Base-by-base conservation (phyloP, 495 filamentous ascomycete species). In the Lasiosphaeriaceae sp. region DNA sequence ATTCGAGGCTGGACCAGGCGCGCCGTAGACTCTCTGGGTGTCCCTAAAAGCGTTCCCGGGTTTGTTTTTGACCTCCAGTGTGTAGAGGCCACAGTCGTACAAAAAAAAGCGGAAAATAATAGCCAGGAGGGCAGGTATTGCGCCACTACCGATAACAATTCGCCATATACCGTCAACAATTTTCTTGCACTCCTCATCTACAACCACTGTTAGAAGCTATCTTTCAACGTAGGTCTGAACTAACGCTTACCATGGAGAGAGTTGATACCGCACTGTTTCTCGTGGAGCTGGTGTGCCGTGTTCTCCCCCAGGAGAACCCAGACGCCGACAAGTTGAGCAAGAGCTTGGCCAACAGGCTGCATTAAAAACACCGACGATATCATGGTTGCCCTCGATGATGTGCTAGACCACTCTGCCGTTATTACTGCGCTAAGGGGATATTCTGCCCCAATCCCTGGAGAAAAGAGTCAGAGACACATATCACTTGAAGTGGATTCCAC, bases 161-260 rank as follows among this genome's bases (percentile, higher is more conserved):
- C 89, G 82, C 88, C 89, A 92, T 77, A 90, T 89, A 57, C 87
- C 84, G 71, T 91, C 88, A 2, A 89, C 82, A n/a, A 86, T 86
- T 16, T 82, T 66, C 20, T 76, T 74, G 68, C 87, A 90, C 29
- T 74, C 80, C n/a, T 77, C 81, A 31, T 76, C 72, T 31, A 31
- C 26, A 9, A 31, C 9, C 26, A 31, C 26, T 31, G 26, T 31
- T 9, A 31, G 26, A 31, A 9, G 9, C 26, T 31, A 3, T 31
- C 26, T 31, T 31, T 9, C 26, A 31, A 31, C 4, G 26, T 4
- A 31, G 9, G 4, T 4, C 26, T 31, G 26, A 31, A 31, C 26
- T n/a, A 31, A 31, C 26, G 26, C n/a, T n/a, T 31, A 31, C 26
- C 26, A 66, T 87, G 84, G 3, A 75, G 59, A 8, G 55, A 71